Evolutionary conservation across 1,284 basidiomycete genomes (phyloP), one percentile per base, ranked within the genome.

Genomic region (Marasmius oreades): DNA sequence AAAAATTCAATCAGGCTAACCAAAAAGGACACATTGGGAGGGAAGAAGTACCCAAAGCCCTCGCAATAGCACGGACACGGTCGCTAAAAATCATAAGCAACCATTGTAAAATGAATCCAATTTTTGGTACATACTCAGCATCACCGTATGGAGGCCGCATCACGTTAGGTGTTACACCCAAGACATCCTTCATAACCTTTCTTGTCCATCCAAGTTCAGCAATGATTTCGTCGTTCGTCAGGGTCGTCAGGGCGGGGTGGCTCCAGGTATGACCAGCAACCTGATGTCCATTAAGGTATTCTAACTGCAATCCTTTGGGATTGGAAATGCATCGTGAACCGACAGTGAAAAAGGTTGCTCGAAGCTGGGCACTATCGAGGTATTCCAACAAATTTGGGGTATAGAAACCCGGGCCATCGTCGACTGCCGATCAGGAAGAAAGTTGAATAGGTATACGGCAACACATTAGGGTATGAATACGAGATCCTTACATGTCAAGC

Each of bases 121-220:
- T 42, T 31, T 31, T 10, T 31, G 28, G 42, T n/a, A 71, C 76
- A 11, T 61, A 84, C 81, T 88, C 85, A 55, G 88, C 84, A 63
- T 88, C 86, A 60, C 86, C 85, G 46, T 52, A 57, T 16, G 54
- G 52, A 24, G 86, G 85, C 37, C 86, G 73, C 80, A 85, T 84
- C 70, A 76, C 80, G 56, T 77, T 78, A 12, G 86, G 86, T 1
- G 84, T 86, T 11, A 89, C 84, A 57, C 90, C 90, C 42, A 86
- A 71, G 31, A 86, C 78, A 67, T 92, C 89, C 66, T 86, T 84
- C 72, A 95, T 94, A 59, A 88, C 77, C 74, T 95, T 86, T 74
- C 82, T 90, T 31, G 87, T 83, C 92, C 92, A 95, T 7, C 88
- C 92, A 48, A 96, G 78, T 72, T 95, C 92, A 52, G 92, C 92